Conservation (phyloP, 2,329 filamentous ascomycete species). For the Monilinia fructicola region DNA sequence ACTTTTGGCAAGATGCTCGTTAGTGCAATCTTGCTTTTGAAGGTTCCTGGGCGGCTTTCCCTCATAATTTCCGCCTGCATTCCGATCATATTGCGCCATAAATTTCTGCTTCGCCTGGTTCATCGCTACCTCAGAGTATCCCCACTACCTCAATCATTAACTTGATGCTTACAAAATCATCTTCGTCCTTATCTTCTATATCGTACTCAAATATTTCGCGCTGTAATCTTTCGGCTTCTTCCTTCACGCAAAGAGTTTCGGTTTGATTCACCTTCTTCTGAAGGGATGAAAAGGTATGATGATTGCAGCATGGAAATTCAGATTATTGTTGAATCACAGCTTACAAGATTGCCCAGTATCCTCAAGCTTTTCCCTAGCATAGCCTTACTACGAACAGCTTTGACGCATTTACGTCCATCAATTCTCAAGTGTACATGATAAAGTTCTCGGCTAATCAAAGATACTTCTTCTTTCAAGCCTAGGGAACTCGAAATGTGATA, state of each 20-base stretch:
- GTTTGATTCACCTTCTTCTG: background rate
- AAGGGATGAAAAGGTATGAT: background rate
- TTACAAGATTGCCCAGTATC: background rate
- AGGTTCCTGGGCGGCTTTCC: background rate
- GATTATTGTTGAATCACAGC: background rate
- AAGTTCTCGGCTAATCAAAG: background rate
- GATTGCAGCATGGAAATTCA: background rate
- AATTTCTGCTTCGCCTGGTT: background rate
- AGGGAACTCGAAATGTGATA: rapidly evolving
- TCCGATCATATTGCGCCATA: background rate
- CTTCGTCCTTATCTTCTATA: too few relatives aligned
- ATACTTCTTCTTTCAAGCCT: background rate
- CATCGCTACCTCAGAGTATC: background rate
- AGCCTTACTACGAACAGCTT: background rate
- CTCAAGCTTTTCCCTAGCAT: background rate
- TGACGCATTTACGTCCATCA: background rate
- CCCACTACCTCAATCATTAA: background rate
- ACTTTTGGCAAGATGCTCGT: background rate
- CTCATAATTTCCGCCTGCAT: background rate
- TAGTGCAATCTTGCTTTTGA: background rate
- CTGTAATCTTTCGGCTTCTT: background rate
- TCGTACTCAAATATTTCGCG: background rate
- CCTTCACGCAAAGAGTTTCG: background rate
- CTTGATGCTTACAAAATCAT: background rate
- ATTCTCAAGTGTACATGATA: background rate